A percentile compares a stretch with the other conserved stretches of the same genome.
Evolutionary conservation across 225 moss, liverwort and hornwort species (phyloP).

Genomic region (Neckera pumila): DNA sequence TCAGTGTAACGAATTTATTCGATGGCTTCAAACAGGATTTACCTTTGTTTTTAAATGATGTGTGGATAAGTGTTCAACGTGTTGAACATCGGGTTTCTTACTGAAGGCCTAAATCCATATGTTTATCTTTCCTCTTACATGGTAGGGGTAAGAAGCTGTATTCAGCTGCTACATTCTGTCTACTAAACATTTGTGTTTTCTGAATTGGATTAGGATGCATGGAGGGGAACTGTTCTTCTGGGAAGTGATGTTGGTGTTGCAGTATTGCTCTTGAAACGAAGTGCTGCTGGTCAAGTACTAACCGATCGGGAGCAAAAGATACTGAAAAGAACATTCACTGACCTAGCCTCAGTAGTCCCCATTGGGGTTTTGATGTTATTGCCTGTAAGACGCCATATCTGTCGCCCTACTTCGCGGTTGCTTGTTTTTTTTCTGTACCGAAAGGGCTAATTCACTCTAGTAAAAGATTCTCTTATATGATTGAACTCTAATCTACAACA

Average conservation of each 20-base stretch:
- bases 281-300: conserved; percentile 40
- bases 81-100: not conserved
- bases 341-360: conserved; percentile 49
- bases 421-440: not conserved
- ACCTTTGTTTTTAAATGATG: not conserved
- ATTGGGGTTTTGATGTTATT: conserved; percentile 54
- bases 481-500: not conserved
- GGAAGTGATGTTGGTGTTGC: conserved; percentile 51
- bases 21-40: not conserved
- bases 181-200: not conserved
- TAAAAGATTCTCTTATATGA: not conserved
- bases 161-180: not conserved
- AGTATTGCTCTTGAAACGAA: conserved; percentile 46
- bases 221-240: conserved; percentile 55
- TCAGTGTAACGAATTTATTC: not conserved
- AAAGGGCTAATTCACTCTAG: not conserved
- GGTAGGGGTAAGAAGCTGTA: not conserved
- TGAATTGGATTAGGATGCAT: conserved; percentile 34
- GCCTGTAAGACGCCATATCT: conserved; percentile 22
- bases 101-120: not conserved
- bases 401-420: not conserved
- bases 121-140: not conserved
- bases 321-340: conserved; percentile 43
- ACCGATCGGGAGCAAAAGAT: conserved; percentile 62
- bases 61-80: not conserved